A percentile compares a stretch with the other conserved stretches of the same genome.
Conservation (phyloP, 148 eudicot species). For the Rhododendron griersonianum region DNA sequence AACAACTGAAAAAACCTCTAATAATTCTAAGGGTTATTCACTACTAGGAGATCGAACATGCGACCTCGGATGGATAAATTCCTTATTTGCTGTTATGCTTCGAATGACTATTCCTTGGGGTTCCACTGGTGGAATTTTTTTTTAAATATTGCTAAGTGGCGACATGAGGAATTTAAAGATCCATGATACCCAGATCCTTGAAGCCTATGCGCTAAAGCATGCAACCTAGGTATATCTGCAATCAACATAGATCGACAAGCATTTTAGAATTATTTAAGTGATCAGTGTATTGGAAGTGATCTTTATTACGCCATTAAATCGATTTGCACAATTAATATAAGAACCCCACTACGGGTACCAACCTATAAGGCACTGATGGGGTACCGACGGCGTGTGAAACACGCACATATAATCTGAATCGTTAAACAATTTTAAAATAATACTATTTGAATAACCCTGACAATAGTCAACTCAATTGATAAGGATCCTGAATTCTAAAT, state of each 20-base stretch:
- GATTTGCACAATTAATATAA: neutral
- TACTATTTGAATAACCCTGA: too few relatives aligned
- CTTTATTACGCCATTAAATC: neutral
- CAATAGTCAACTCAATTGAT: too few relatives aligned
- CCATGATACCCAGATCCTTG: neutral
- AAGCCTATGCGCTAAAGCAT: neutral
- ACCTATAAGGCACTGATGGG: too few relatives aligned
- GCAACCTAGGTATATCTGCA: neutral
- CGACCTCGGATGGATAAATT: neutral
- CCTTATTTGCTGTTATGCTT: neutral
- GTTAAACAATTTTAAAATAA: too few relatives aligned
- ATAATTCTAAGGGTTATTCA: neutral
- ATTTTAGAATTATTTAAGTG: neutral
- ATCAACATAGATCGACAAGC: neutral
- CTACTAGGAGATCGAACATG: neutral
- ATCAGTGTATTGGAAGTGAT: neutral
- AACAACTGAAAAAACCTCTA: neutral
- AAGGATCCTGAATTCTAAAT: too few relatives aligned
- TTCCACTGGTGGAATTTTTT: neutral
- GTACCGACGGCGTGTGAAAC: too few relatives aligned
- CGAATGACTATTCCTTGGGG: neutral
- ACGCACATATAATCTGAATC: too few relatives aligned
- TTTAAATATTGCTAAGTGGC: neutral
- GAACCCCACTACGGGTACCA: too few relatives aligned
- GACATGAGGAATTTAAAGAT: conserved; percentile 7